Conservation (phyloP, 495 filamentous ascomycete genomes). For the Podospora pseudocomata region DNA sequence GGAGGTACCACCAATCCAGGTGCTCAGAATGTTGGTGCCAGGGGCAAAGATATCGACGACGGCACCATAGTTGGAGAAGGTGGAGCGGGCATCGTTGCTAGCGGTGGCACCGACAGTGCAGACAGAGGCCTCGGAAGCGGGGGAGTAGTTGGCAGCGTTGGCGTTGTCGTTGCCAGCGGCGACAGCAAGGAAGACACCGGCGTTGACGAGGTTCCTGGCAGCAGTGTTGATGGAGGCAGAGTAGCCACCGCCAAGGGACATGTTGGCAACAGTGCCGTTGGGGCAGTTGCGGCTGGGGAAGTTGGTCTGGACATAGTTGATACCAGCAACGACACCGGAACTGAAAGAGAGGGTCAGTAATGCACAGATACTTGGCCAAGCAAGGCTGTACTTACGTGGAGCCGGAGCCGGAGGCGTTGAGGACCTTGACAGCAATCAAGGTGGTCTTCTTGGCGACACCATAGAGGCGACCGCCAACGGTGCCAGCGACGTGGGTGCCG, state of each 20-base stretch:
- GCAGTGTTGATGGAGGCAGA: constrained; percentile 54
- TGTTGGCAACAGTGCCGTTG: constrained; percentile 47
- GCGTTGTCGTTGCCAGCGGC: constrained; percentile 54
- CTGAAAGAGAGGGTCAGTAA: background rate
- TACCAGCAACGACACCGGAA: constrained; percentile 48
- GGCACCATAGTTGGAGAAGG: constrained; percentile 61
- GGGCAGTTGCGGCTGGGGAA: constrained; percentile 38
- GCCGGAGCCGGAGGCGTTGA: constrained; percentile 48
- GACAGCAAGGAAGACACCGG: constrained; percentile 54
- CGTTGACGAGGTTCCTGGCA: constrained; percentile 44
- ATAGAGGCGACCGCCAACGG: constrained; percentile 47
- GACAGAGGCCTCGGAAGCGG: constrained; percentile 53
- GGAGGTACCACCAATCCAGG: constrained; percentile 53
- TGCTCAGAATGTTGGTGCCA: constrained; percentile 51
- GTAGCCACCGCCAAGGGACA: constrained; percentile 54
- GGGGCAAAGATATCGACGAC: constrained; percentile 62
- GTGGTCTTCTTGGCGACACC: constrained; percentile 49
- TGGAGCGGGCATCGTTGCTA: constrained; percentile 46
- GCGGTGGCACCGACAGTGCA: constrained; percentile 60
- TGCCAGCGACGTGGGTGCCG: constrained; percentile 50
- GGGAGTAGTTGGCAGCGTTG: constrained; percentile 49
- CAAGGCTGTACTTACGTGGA: constrained; percentile 18
- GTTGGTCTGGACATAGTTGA: constrained; percentile 45
- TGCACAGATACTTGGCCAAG: background rate
- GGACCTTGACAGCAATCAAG: constrained; percentile 50